phyloP scores from a whole-genome alignment of 1,284 basidiomycete species.

The Lignosus rhinocerotis region DNA sequence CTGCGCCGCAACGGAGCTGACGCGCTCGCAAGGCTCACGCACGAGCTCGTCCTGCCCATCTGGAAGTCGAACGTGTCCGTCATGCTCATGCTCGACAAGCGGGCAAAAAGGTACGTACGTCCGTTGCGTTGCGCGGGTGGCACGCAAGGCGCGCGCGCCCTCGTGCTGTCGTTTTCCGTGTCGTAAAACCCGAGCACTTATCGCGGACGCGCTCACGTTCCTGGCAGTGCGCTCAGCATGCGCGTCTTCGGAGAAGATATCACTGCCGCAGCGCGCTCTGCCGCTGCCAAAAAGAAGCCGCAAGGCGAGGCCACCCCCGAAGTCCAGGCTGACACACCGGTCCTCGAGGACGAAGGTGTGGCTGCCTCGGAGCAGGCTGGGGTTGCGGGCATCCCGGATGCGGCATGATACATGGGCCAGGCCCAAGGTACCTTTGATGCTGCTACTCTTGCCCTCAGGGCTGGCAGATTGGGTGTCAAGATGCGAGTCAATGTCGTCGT shows the following conservation, averaged over 20 bases:
- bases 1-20: not conserved
- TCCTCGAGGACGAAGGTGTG: slow-evolving; percentile 8
- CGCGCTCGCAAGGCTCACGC: slow-evolving; percentile 54
- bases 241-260: slow-evolving; percentile 80
- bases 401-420: not conserved
- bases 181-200: not conserved
- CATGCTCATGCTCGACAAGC: slow-evolving; percentile 92
- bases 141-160: not conserved
- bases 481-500: not conserved
- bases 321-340: slow-evolving; percentile 1
- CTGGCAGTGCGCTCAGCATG: slow-evolving; percentile 76
- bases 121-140: too few species aligned
- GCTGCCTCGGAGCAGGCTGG: slow-evolving; percentile 1
- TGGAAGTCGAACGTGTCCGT: slow-evolving; percentile 90
- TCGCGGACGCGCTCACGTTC: not conserved
- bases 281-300: slow-evolving; percentile 19
- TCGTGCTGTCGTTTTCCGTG: not conserved
- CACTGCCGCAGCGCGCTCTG: slow-evolving; percentile 52
- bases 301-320: slow-evolving; percentile 10
- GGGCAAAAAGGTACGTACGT: slow-evolving; percentile 79
- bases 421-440: not conserved
- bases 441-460: not conserved
- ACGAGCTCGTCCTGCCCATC: slow-evolving; percentile 81
- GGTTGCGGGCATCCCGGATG: not conserved
- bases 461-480: not conserved